Percentiles rank a stretch among this genome's conserved stretches.
Evolutionary conservation across 1,284 basidiomycete species (phyloP).

Genomic region (Moniliella sp.): DNA sequence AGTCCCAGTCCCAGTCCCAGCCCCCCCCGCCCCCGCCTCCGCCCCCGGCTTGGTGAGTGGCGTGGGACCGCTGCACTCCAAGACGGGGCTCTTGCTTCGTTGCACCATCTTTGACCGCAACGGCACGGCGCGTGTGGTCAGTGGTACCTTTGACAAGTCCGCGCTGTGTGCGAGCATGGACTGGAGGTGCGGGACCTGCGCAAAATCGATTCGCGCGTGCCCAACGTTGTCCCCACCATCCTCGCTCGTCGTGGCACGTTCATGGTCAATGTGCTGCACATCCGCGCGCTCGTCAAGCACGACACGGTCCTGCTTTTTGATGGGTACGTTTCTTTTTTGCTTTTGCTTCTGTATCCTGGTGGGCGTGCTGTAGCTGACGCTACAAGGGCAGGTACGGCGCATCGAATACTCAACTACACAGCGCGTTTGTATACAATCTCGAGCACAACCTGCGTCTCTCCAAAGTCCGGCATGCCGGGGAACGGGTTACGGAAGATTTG

Average conservation of each 20-base stretch:
- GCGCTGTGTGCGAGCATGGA: constrained; percentile 70
- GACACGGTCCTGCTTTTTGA: constrained; percentile 82
- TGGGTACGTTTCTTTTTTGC: constrained; percentile 46
- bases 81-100: constrained; percentile 15
- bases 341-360: not conserved
- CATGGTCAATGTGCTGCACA: constrained; percentile 65
- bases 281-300: constrained; percentile 77
- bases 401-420: constrained; percentile 13
- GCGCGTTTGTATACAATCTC: constrained; percentile 24
- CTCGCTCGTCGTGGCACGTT: constrained; percentile 68
- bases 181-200: constrained; percentile 81
- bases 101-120: constrained; percentile 22
- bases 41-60: too few species aligned
- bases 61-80: too few species aligned
- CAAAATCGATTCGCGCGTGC: constrained; percentile 80
- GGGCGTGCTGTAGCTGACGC: not conserved
- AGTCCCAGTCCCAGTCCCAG: too few species aligned
- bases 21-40: too few species aligned
- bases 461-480: constrained; percentile 1
- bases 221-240: constrained; percentile 77
- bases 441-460: constrained; percentile 14
- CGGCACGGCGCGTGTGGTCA: constrained; percentile 53
- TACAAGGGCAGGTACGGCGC: constrained; percentile 13
- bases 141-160: constrained; percentile 68
- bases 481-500: constrained; percentile 1